phyloP scores from a whole-genome alignment of 2,329 filamentous ascomycete species.

The Aspergillus hiratsukae region DNA sequence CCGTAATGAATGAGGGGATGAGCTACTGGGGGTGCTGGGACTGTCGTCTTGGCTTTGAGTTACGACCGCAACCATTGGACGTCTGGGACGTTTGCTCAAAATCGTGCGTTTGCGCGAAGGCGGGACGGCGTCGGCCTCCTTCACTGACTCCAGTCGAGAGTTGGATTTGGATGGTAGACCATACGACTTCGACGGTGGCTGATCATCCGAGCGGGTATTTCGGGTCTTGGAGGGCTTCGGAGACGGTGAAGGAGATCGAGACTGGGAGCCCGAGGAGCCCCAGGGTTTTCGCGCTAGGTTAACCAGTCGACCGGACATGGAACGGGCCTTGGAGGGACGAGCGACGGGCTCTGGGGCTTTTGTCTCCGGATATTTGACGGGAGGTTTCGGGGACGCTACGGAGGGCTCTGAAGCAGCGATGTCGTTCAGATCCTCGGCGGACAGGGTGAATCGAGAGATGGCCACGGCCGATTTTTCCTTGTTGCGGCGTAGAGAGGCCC shows the following conservation, averaged over 20 bases:
- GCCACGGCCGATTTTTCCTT: conserved; percentile 28
- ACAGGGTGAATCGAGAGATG: conserved; percentile 35
- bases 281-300: conserved; percentile 50
- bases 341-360: conserved; percentile 23
- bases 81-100: conserved; percentile 34
- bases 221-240: conserved; percentile 27
- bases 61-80: conserved; percentile 39
- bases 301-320: conserved; percentile 48
- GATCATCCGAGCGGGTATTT: conserved; percentile 23
- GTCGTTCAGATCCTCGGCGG: conserved; percentile 34
- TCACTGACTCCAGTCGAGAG: conserved; percentile 16
- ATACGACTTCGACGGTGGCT: conserved; percentile 18
- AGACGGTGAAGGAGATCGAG: conserved; percentile 45
- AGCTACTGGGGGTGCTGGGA: conserved; percentile 32
- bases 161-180: conserved; percentile 13
- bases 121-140: conserved; percentile 11
- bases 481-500: conserved; percentile 34
- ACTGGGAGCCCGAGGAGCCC: conserved; percentile 37
- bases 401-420: conserved; percentile 13
- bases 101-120: conserved; percentile 29
- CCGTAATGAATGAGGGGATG: conserved; percentile 38
- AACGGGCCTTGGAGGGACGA: conserved; percentile 40
- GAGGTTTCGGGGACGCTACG: conserved; percentile 10
- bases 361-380: not conserved
- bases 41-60: conserved; percentile 32